These are phyloP conservation scores for Exophiala bonariae DNA, from an alignment of 2,329 filamentous ascomycete species.

Conservation along the genomic window DNA sequence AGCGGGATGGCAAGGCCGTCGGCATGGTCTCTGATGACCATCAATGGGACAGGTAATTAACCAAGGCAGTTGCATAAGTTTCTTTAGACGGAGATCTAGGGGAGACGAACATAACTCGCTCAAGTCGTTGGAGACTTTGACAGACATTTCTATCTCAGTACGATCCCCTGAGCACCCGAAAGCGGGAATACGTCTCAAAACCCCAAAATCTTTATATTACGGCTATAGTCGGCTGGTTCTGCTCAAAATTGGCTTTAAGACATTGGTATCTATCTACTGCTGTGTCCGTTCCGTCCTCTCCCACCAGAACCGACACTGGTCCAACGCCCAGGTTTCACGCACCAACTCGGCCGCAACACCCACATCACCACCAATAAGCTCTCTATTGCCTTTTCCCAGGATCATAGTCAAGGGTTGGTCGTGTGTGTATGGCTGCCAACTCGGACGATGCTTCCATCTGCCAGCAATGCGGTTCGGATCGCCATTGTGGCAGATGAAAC, in stretches of 20 bases:
- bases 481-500: slow-evolving; percentile 46
- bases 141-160: too few relatives aligned
- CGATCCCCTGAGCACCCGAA: too few relatives aligned
- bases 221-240: too few relatives aligned
- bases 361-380: slow-evolving; percentile 44
- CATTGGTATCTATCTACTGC: too few relatives aligned
- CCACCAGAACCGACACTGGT: slow-evolving; percentile 8
- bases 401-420: slow-evolving; percentile 39
- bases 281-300: slow-evolving; percentile 4
- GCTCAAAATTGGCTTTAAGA: too few relatives aligned
- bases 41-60: slow-evolving; percentile 34
- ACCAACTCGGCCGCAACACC: slow-evolving; percentile 43
- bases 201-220: too few relatives aligned
- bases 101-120: too few relatives aligned
- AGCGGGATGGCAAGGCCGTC: slow-evolving; percentile 27
- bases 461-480: slow-evolving; percentile 41
- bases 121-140: too few relatives aligned
- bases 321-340: slow-evolving; percentile 24
- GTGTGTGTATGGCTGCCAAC: slow-evolving; percentile 38
- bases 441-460: slow-evolving; percentile 31
- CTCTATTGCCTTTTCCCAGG: slow-evolving; percentile 51
- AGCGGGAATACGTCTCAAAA: too few relatives aligned
- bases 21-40: slow-evolving; percentile 12
- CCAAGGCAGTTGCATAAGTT: slow-evolving; percentile 14
- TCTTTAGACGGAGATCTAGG: not conserved